Evolutionary conservation across 73 alveolate genomes (phyloP).

Genomic region (Blepharisma stoltei): DNA sequence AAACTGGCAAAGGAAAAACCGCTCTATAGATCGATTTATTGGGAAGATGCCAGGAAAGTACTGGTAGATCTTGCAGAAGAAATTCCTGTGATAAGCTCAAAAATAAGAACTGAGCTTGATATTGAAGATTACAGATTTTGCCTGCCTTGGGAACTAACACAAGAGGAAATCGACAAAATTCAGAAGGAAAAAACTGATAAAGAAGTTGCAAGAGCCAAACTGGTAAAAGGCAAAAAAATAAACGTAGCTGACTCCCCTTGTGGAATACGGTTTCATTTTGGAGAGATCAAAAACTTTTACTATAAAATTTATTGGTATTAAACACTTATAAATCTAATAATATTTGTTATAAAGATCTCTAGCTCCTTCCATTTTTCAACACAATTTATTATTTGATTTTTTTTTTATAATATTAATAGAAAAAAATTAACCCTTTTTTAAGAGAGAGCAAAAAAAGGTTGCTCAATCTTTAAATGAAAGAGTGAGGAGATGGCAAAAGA

Average conservation of each 20-base stretch:
- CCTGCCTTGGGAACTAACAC: conserved; percentile 47
- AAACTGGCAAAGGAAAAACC: conserved; percentile 48
- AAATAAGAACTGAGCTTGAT: conserved; percentile 54
- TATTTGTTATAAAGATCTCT: too few species aligned
- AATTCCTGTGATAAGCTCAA: conserved; percentile 41
- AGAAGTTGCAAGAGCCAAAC: conserved; percentile 60
- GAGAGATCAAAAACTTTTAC: too few species aligned
- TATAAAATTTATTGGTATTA: too few species aligned
- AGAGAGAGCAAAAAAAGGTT: too few species aligned
- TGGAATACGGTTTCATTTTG: too few species aligned
- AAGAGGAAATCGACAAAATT: conserved; percentile 47
- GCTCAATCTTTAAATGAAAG: too few species aligned
- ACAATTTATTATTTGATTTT: too few species aligned
- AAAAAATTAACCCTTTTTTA: too few species aligned
- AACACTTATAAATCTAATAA: too few species aligned
- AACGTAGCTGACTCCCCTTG: conserved; percentile 74
- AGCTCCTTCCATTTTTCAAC: too few species aligned
- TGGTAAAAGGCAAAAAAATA: conserved; percentile 55
- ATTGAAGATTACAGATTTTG: conserved; percentile 51
- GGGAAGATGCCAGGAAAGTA: conserved; percentile 36
- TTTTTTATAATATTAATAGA: too few species aligned
- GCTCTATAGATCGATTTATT: conserved; percentile 38
- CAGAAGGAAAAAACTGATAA: conserved; percentile 47
- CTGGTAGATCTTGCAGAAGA: conserved; percentile 35
- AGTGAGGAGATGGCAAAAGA: conserved; percentile 57